Base-by-base conservation (phyloP, 1,139 yeast species). In the Nakaseomyces delphensis region DNA sequence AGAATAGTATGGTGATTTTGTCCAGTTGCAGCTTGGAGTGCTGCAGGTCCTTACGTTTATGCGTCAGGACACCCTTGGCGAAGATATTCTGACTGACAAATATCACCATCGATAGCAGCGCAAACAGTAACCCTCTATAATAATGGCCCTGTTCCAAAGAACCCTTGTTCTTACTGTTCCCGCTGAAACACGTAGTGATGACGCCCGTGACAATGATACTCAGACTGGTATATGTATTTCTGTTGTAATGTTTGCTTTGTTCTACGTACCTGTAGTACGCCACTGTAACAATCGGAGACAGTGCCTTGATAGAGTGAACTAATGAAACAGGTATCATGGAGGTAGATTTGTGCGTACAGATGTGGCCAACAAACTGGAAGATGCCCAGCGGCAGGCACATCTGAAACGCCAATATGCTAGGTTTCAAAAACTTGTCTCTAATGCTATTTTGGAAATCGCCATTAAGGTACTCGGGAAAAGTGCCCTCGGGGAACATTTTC, bases 41-140 rank as follows among this genome's bases (percentile, higher is more conserved):
- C n/a, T 40, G 38, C 60, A 51, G 31, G 18, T 28, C 31, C 10
- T 14, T 28, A 13, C 53, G 55, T 40, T 64, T 65, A n/a, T 67
- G 69, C 2, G 96, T 85, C 44, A 89, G 67, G 45, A 86, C 75
- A 52, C 76, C 79, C 62, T 89, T 89, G 40, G 96, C 91, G 66
- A 85, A 87, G 53, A 89, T 85, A 63, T 89, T 89, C 60, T 89
- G 97, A 13, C 86, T 71, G 14, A 89, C 97, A 65, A 89, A 89
- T 41, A 87, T 84, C 37, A 84, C 57, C 79, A 89, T 83, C 14
- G 95, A 84, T 28, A 81, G 54, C 46, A 84, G 77, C 1, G 96
- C 95, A 63, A 76, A 85, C 11, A 74, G 35, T 43, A 87, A 67
- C 0, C 97, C 96, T 38, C 69, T 60, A 13, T 33, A 33, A 11